Evolutionary conservation across 306 rosid genomes (phyloP).

Genomic region (Vigna trinervia): DNA sequence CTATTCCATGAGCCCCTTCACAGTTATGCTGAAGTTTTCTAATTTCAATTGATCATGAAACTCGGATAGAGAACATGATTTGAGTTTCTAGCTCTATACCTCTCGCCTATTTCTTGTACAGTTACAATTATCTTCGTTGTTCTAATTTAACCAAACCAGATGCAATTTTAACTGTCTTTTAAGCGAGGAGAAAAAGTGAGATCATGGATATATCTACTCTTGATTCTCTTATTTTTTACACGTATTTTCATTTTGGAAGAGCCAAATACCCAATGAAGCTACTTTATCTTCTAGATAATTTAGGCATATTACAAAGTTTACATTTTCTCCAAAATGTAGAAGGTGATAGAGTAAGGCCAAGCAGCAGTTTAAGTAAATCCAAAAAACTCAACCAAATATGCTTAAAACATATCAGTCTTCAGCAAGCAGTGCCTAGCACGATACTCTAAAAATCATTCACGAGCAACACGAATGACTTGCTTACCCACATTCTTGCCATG

Average conservation of each 20-base stretch:
- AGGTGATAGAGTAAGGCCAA: neutral
- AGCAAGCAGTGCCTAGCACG: neutral
- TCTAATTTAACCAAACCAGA: constrained; percentile 5
- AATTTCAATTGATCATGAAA: neutral
- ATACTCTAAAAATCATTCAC: constrained; percentile 27
- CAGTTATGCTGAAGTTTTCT: neutral
- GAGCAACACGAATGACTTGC: constrained; percentile 52
- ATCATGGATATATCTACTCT: neutral
- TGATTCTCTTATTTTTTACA: neutral
- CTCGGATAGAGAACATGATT: neutral
- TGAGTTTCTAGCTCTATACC: neutral
- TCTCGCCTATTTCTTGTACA: neutral
- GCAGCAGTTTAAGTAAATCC: neutral
- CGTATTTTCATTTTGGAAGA: neutral
- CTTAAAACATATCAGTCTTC: constrained; percentile 8
- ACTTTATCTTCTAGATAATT: constrained; percentile 1
- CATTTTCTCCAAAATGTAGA: neutral
- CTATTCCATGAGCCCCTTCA: too few species aligned
- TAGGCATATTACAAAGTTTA: neutral
- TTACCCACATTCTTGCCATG: constrained; percentile 53
- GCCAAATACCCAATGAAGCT: constrained; percentile 5
- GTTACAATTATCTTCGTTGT: neutral
- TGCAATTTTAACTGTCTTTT: neutral
- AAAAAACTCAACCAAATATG: neutral
- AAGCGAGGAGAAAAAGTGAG: neutral